A percentile compares a stretch with the other conserved stretches of the same genome.
These are phyloP conservation scores for Myxozyma mucilagina DNA, from an alignment of 805 yeast species.

Conservation along the genomic window DNA sequence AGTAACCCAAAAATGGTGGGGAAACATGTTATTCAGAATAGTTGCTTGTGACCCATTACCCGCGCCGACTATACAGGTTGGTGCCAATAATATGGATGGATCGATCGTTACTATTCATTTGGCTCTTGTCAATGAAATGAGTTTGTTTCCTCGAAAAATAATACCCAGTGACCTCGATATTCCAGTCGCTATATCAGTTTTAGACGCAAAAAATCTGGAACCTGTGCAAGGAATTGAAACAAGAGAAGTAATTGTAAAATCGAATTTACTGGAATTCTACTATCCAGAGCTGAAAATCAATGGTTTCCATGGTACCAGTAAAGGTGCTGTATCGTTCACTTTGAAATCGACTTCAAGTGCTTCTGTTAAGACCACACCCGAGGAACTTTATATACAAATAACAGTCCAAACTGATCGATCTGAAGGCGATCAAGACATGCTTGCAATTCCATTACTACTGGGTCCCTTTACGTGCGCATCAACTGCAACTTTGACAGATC, in stretches of 20 bases:
- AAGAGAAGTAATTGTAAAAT: neutral
- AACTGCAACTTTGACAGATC: neutral
- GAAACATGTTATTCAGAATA: slow-evolving; percentile 15
- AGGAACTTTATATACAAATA: slow-evolving; percentile 3
- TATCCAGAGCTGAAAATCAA: slow-evolving; percentile 12
- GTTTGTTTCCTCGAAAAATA: slow-evolving; percentile 14
- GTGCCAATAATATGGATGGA: neutral
- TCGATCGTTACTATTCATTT: slow-evolving; percentile 12
- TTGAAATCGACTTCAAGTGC: neutral
- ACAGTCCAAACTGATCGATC: neutral
- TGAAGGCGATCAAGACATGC: neutral
- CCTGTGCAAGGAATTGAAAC: neutral
- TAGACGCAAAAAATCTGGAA: neutral
- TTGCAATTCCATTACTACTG: slow-evolving; percentile 15
- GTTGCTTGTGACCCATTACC: slow-evolving; percentile 22
- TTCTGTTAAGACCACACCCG: neutral
- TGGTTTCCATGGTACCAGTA: slow-evolving; percentile 19
- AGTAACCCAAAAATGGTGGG: neutral
- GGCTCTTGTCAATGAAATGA: slow-evolving; percentile 30
- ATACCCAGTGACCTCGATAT: slow-evolving; percentile 3
- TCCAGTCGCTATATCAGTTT: neutral
- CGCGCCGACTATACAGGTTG: neutral
- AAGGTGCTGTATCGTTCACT: slow-evolving; percentile 14
- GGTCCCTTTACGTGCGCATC: slow-evolving; percentile 17
- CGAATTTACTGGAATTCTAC: slow-evolving; percentile 2